Evolutionary conservation across 2,329 filamentous ascomycete species (phyloP), one percentile per base, ranked within the genome.

Genomic region (Exophiala phaeomuriformis): DNA sequence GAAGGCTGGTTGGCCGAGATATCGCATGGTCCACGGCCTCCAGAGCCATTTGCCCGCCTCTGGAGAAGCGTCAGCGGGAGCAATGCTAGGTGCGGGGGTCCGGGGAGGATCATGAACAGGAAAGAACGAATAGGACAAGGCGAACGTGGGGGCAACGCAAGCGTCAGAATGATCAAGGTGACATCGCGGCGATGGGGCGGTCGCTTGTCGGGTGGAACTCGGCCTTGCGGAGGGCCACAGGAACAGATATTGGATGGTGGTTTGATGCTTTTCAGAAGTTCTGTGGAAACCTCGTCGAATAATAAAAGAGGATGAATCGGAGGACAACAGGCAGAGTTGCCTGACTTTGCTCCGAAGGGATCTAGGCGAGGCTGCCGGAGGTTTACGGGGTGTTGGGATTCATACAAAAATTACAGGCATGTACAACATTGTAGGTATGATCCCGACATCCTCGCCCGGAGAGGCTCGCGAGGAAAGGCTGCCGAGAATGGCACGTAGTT

Each of bases 171-270:
- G 46, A 46, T 51, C 4, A 27, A 50, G 44, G 54, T 57, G 35
- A 53, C 54, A 53, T 57, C 47, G 54, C 51, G 54, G 51, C 47
- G 27, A 35, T 51, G 7, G 32, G 36, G 36, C 45, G 49, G 46
- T 29, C 19, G 28, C 48, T 41, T 10, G 35, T 47, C 30, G 49
- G 37, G 33, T 6, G 31, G 29, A 8, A 8, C 8, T 36, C 32
- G 31, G 36, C 42, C n/a, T 12, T 27, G 36, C 39, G 39, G 39
- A 35, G 29, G 28, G 35, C 5, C n/a, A 7, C 10, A n/a, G 19
- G 32, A 9, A 41, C 19, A 41, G n/a, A 27, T 4, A 10, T 27
- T 3, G 28, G 39, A 39, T 12, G 19, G 5, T 39, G 36, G 36
- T 39, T 39, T 39, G 36, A 39, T 39, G 29, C 30, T 19, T 19